phyloP scores from a whole-genome alignment of 2,329 filamentous ascomycete species.

The Kalmusia sp. region DNA sequence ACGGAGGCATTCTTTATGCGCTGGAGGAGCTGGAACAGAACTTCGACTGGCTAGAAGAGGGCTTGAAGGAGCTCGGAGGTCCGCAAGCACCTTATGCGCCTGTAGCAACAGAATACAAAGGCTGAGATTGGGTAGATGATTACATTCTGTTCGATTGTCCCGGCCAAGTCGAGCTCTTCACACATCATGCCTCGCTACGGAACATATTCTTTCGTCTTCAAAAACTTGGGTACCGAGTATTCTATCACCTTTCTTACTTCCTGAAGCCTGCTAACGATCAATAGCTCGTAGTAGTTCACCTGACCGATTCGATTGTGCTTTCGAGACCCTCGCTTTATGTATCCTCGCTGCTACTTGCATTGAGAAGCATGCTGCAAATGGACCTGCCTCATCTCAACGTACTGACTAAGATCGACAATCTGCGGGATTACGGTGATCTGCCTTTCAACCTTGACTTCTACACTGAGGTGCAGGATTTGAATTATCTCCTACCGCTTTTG shows the following conservation, averaged over 20 bases:
- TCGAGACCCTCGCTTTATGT: constrained; percentile 95
- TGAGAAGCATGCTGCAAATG: constrained; percentile 97
- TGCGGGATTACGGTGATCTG: constrained; percentile 81
- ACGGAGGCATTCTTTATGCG: constrained; percentile 90
- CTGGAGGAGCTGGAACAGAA: constrained; percentile 95
- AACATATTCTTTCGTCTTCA: constrained; percentile 92
- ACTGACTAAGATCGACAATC: constrained; percentile 96
- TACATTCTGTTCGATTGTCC: constrained; percentile 97
- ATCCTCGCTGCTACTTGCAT: constrained; percentile 87
- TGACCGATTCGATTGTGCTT: constrained; percentile 92
- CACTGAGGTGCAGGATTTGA: constrained; percentile 93
- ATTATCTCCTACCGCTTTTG: constrained; percentile 81
- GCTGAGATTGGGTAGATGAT: constrained; percentile 65
- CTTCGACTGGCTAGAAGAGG: constrained; percentile 87
- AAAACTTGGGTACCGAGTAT: constrained; percentile 89
- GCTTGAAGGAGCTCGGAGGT: constrained; percentile 76
- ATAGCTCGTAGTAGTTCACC: constrained; percentile 89
- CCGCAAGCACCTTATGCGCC: constrained; percentile 17
- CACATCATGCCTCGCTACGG: constrained; percentile 88
- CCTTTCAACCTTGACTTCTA: constrained; percentile 98
- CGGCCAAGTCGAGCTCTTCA: constrained; percentile 96
- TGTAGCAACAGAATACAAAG: constrained; percentile 1
- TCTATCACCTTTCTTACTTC: constrained; percentile 47
- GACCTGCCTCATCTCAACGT: constrained; percentile 96
- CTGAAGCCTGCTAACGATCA: constrained; percentile 29